Percentiles rank a stretch among this genome's conserved stretches.
Conservation (phyloP, 2,329 filamentous ascomycete genomes). For the Corniculantispora saksenae region DNA sequence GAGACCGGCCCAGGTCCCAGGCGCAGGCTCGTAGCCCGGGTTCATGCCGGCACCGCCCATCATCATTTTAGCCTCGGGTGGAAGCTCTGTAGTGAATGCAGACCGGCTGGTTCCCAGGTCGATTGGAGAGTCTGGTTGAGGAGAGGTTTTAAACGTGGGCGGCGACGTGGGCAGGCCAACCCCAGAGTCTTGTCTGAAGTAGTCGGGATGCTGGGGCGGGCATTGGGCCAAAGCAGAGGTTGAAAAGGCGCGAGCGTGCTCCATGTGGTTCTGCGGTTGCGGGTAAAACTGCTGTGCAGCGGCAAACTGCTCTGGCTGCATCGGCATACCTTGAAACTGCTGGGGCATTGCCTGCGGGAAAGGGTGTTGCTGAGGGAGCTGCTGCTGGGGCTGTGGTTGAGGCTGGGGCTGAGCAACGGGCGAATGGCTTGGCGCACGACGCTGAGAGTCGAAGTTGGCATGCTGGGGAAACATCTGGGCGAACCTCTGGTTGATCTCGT, state of each 20-base stretch:
- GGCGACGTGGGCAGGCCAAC: slow-evolving; percentile 3
- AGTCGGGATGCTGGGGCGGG: neutral
- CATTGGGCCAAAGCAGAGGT: neutral
- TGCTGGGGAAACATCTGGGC: slow-evolving; percentile 47
- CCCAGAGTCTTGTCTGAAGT: slow-evolving; percentile 5
- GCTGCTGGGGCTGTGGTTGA: neutral
- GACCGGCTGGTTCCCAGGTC: slow-evolving; percentile 31
- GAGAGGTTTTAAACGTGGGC: neutral
- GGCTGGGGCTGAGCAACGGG: neutral
- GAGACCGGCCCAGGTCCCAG: slow-evolving; percentile 21
- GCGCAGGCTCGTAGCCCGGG: slow-evolving; percentile 24
- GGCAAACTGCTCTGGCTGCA: neutral
- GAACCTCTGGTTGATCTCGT: slow-evolving; percentile 50
- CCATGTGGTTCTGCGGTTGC: neutral
- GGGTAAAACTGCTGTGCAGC: neutral
- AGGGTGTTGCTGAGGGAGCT: neutral
- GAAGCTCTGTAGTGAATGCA: slow-evolving; percentile 44
- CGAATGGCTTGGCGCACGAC: neutral
- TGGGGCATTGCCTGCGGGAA: slow-evolving; percentile 5
- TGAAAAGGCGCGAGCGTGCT: neutral
- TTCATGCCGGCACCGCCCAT: slow-evolving; percentile 33
- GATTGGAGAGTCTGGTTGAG: slow-evolving; percentile 24
- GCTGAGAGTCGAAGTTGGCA: slow-evolving; percentile 14
- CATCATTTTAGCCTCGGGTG: slow-evolving; percentile 46
- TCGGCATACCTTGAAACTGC: slow-evolving; percentile 11